Evolutionary conservation across 352 stramenopile species (phyloP).

Genomic region (Albugo laibachii): DNA sequence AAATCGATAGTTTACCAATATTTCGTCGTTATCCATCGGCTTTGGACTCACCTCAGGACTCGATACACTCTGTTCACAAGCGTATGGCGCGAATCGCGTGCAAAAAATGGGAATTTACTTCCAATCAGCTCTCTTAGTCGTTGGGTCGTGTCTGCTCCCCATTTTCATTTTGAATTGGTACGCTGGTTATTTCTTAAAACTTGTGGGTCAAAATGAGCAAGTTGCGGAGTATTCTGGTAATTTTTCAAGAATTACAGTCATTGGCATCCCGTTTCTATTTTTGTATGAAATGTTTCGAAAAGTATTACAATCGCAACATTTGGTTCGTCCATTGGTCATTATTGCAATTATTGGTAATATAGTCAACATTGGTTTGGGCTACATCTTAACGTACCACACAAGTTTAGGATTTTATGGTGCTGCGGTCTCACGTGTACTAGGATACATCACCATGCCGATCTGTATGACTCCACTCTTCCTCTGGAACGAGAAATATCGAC

Average conservation of each 20-base stretch:
- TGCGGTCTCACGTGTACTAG: constrained; percentile 33
- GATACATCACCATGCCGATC: constrained; percentile 28
- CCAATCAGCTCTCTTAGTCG: constrained; percentile 47
- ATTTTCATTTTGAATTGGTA: constrained; percentile 63
- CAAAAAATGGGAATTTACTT: constrained; percentile 72
- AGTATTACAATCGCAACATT: constrained; percentile 48
- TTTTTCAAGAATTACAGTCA: constrained; percentile 34
- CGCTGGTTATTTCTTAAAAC: constrained; percentile 30
- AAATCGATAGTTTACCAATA: constrained; percentile 36
- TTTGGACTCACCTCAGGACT: constrained; percentile 70
- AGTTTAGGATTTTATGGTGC: constrained; percentile 48
- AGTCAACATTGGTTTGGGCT: constrained; percentile 43
- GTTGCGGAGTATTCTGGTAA: constrained; percentile 29
- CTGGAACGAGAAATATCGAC: constrained; percentile 8
- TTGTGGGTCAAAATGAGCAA: constrained; percentile 20
- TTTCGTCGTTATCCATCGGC: constrained; percentile 53
- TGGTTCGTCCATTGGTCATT: constrained; percentile 38
- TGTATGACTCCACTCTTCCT: constrained; percentile 12
- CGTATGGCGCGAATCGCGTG: constrained; percentile 46
- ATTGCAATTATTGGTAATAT: constrained; percentile 30
- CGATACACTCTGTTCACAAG: constrained; percentile 77
- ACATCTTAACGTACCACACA: constrained; percentile 53
- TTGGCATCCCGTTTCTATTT: constrained; percentile 59
- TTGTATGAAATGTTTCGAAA: constrained; percentile 59
- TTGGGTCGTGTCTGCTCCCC: constrained; percentile 27